Evolutionary conservation across 116 monocot genomes (phyloP).

Genomic region (Zostera marina): DNA sequence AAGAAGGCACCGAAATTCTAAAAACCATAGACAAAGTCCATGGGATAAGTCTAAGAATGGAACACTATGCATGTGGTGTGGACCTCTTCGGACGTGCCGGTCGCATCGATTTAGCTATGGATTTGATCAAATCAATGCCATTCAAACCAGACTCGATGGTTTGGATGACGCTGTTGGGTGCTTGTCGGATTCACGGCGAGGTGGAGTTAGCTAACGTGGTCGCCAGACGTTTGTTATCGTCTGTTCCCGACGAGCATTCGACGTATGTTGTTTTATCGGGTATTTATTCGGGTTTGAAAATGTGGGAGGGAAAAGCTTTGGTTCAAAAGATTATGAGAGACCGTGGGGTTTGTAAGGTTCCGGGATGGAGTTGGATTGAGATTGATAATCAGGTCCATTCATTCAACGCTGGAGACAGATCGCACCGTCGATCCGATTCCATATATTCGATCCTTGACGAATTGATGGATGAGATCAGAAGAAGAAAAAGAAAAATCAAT

Average conservation of each 20-base stretch:
- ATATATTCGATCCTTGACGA: constrained; percentile 26
- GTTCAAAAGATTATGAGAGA: constrained; percentile 52
- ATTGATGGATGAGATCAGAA: constrained; percentile 27
- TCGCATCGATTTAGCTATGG: constrained; percentile 29
- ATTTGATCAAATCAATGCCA: constrained; percentile 48
- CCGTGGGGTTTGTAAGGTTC: constrained; percentile 47
- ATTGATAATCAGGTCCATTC: constrained; percentile 36
- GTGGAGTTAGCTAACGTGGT: constrained; percentile 34
- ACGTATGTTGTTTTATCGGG: constrained; percentile 49
- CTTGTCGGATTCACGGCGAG: constrained; percentile 54
- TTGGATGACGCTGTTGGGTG: constrained; percentile 57
- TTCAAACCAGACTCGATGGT: constrained; percentile 58
- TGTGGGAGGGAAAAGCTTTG: constrained; percentile 44
- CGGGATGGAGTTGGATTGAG: constrained; percentile 88
- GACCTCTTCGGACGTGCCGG: constrained; percentile 70
- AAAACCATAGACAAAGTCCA: constrained; percentile 30
- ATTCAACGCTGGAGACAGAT: constrained; percentile 67
- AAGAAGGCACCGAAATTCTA: constrained; percentile 31
- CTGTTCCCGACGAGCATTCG: constrained; percentile 33
- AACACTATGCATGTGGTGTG: constrained; percentile 78
- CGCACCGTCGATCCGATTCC: constrained; percentile 27
- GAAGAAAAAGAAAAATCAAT: no score
- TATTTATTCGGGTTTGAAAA: constrained; percentile 33
- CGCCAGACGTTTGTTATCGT: constrained; percentile 20
- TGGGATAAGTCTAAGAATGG: constrained; percentile 39